Evolutionary conservation across 2,329 filamentous ascomycete species (phyloP).

Genomic region (Penicillium nordicum): DNA sequence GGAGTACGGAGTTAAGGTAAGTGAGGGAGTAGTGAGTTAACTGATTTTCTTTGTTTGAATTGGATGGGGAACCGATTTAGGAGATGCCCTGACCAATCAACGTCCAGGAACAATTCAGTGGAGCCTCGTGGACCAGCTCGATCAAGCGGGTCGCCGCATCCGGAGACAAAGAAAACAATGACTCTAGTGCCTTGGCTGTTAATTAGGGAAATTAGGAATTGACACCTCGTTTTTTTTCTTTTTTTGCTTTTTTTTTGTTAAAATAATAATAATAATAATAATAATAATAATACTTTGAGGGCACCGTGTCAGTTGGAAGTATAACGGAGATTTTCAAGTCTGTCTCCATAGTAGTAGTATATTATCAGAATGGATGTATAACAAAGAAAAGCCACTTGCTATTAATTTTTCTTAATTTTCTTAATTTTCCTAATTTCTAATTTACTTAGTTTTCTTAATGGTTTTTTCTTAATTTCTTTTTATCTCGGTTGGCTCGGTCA

Average conservation of each 20-base stretch:
- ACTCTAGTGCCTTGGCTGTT: constrained; percentile 13
- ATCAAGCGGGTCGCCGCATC: constrained; percentile 22
- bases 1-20: too few species aligned
- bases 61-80: constrained; percentile 17
- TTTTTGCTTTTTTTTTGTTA: not conserved
- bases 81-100: not conserved
- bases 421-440: not conserved
- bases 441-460: not conserved
- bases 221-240: not conserved
- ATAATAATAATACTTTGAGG: too few species aligned
- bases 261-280: too few species aligned
- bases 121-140: not conserved
- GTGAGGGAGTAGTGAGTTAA: too few species aligned
- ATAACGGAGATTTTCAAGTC: not conserved
- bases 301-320: constrained; percentile 1
- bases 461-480: not conserved
- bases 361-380: not conserved
- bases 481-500: constrained; percentile 21
- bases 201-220: not conserved
- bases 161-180: constrained; percentile 30
- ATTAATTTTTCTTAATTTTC: not conserved
- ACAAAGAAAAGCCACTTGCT: not conserved
- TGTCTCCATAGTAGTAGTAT: not conserved
- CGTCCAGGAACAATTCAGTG: not conserved
- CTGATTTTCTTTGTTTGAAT: constrained; percentile 11